Base-by-base conservation (phyloP, 306 rosid genomes). In the Corylus americana region DNA sequence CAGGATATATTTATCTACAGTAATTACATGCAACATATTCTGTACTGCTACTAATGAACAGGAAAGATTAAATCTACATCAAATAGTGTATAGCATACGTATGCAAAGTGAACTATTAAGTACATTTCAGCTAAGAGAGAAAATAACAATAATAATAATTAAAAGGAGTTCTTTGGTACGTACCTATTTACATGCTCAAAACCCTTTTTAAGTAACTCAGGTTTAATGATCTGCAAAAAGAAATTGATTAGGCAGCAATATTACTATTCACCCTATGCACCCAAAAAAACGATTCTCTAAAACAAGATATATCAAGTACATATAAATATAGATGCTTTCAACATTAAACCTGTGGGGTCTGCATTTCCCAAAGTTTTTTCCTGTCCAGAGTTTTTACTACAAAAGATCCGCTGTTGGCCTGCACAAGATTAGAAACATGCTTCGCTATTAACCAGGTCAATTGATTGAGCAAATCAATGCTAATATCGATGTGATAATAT, bases 301-400 rank as follows among this genome's bases (percentile, higher is more conserved):
- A 68, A 75, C 71, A 11, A 45, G 74, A 64, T 4, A 50, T 13
- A 16, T 25, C 18, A 18, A 8, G 17, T 37, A 17, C 7, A 35
- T 8, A 73, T 14, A 39, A 11, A 86, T 44, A 62, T 39, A 70
- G 35, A 57, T 68, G 63, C 51, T 74, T 51, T 74, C 57, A 59
- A 45, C 55, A 81, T 39, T 10, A 76, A 85, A 94, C 97, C 99
- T 95, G 98, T 8, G 99, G 99, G 68, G 99, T 95, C 85, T 95
- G 99, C 98, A 95, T 95, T 90, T 95, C 98, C 99, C 99, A 91
- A 44, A 93, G 89, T 27, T 89, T 89, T 90, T 86, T 93, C 75
- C 98, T 83, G 85, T 95, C 94, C 80, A 95, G 84, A 22, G 99
- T 95, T 91, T 42, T 87, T 62, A 88, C 88, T 10, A 95, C 99